phyloP scores from a whole-genome alignment of 805 yeast species.

The Candida pseudoglaebosa region DNA sequence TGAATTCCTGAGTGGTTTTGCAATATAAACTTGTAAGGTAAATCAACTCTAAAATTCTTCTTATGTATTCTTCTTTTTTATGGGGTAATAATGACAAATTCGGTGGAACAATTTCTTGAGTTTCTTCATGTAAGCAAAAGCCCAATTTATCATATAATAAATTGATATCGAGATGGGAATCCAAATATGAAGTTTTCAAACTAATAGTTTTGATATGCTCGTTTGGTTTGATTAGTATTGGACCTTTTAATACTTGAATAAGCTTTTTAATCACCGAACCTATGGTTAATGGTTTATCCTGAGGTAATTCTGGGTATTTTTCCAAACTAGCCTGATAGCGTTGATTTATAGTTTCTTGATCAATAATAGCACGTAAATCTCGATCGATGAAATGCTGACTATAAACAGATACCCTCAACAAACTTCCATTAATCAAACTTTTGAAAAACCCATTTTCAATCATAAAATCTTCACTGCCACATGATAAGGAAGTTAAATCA shows the following conservation, averaged over 20 bases:
- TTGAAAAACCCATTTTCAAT: slow-evolving; percentile 35
- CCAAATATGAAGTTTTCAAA: slow-evolving; percentile 46
- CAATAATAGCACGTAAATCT: slow-evolving; percentile 45
- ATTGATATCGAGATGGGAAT: slow-evolving; percentile 53
- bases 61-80: slow-evolving; percentile 47
- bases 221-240: slow-evolving; percentile 43
- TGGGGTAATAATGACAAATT: slow-evolving; percentile 22
- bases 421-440: slow-evolving; percentile 23
- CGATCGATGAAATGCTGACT: slow-evolving; percentile 45
- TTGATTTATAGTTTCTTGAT: slow-evolving; percentile 44
- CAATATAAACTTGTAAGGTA: slow-evolving; percentile 26
- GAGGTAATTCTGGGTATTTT: slow-evolving; percentile 24
- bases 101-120: slow-evolving; percentile 48
- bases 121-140: slow-evolving; percentile 31
- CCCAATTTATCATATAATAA: slow-evolving; percentile 46
- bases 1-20: slow-evolving; percentile 15
- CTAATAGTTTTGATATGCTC: slow-evolving; percentile 55
- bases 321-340: slow-evolving; percentile 44
- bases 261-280: slow-evolving; percentile 58
- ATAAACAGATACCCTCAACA: slow-evolving; percentile 50
- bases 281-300: slow-evolving; percentile 46
- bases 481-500: slow-evolving; percentile 21
- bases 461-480: slow-evolving; percentile 8
- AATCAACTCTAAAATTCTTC: slow-evolving; percentile 53
- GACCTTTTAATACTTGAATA: slow-evolving; percentile 63